These are phyloP conservation scores for Mucor circinelloides DNA, from an alignment of 371 early-diverging fungal genomes.

Conservation along the genomic window DNA sequence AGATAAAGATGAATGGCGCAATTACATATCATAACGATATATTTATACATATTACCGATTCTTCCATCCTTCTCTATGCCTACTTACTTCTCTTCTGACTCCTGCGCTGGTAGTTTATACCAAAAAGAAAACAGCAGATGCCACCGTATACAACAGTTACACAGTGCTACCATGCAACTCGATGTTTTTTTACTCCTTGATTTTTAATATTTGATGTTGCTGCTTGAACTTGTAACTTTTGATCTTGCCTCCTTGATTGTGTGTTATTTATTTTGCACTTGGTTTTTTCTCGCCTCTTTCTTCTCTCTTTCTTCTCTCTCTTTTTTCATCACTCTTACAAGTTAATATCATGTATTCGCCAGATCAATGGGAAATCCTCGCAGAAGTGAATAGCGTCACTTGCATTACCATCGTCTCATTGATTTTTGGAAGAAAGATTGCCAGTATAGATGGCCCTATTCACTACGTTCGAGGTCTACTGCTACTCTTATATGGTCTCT, in stretches of 20 bases:
- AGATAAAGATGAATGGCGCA: not conserved
- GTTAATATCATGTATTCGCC: slow-evolving; percentile 43
- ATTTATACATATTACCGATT: not conserved
- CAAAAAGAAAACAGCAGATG: too few species aligned
- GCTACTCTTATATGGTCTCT: slow-evolving; percentile 38
- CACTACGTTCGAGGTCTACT: slow-evolving; percentile 53
- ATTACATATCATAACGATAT: not conserved
- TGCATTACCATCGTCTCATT: slow-evolving; percentile 56
- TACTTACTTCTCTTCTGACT: not conserved
- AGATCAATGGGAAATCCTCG: slow-evolving; percentile 48
- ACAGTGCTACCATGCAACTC: not conserved
- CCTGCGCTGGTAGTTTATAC: not conserved
- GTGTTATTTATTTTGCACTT: not conserved
- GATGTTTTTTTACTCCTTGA: not conserved
- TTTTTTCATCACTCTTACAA: not conserved
- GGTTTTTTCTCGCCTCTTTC: not conserved
- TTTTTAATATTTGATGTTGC: not conserved
- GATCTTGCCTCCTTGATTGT: not conserved
- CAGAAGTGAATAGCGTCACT: slow-evolving; percentile 50
- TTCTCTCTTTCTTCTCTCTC: not conserved
- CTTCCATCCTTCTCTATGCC: too few species aligned
- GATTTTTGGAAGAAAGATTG: slow-evolving; percentile 57
- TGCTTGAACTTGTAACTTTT: not conserved
- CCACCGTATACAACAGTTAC: not conserved
- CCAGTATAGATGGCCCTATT: slow-evolving; percentile 47